Base-by-base conservation (phyloP, 2,329 filamentous ascomycete genomes). In the Didymella sp. region DNA sequence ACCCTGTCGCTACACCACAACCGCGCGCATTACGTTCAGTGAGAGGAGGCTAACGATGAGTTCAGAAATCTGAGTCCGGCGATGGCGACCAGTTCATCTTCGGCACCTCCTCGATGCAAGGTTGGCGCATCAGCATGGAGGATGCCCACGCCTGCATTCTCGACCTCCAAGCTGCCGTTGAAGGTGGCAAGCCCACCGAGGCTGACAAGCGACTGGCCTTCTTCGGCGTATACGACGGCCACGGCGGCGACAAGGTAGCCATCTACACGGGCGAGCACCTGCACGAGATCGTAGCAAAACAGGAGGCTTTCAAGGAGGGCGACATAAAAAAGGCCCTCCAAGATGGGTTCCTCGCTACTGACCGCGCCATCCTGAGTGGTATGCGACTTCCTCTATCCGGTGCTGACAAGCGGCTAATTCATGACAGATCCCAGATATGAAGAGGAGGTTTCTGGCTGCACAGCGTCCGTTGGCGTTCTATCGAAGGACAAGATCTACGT, bases 41-140 rank as follows among this genome's bases (percentile, higher is more conserved):
- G n/a, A n/a, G n/a, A n/a, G n/a, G n/a, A n/a, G n/a, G n/a, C 50
- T 41, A 6, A 47, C 50, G 30, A 13, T 27, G 30, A 4, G 35
- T 24, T 17, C 51, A 98, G 95, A 84, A 88, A 80, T 99, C 95
- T 73, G 88, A 89, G 77, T 88, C 88, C 76, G 93, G 93, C 79
- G 88, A 92, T 81, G 93, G 98, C 90, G 92, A 96, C 66, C 89
- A 91, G 76, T 87, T 96, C 76, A 80, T 95, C 76, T 99, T 91
- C 79, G 95, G 95, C 75, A 88, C 98, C 66, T 99, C 95, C 66
- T 92, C 92, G 79, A 99, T 99, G 95, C 95, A 99, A 81, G 95
- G 95, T 83, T 99, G 95, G 95, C 90, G 95, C 81, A 98, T 99
- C 81, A 96, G 91, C 83, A 99, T 99, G 95, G 95, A 99, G 79